phyloP scores from a whole-genome alignment of 2,329 filamentous ascomycete species.

The Stemphylium lycopersici region DNA sequence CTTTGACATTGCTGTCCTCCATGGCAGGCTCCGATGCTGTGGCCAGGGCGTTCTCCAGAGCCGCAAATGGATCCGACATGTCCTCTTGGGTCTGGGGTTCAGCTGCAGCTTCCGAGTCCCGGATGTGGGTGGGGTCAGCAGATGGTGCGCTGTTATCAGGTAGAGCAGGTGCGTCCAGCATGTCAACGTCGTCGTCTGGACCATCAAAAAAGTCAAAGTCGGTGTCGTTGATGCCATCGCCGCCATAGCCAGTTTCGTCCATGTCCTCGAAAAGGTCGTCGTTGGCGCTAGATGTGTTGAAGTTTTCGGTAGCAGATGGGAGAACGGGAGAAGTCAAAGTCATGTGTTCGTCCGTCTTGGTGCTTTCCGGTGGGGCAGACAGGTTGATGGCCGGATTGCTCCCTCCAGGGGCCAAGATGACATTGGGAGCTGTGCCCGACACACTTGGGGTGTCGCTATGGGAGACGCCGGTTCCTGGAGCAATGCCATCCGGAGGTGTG shows the following conservation, averaged over 20 bases:
- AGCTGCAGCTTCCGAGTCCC: neutral
- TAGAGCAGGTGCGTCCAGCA: conserved; percentile 35
- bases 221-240: conserved; percentile 77
- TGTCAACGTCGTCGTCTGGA: conserved; percentile 51
- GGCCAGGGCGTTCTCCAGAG: conserved; percentile 38
- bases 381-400: conserved; percentile 43
- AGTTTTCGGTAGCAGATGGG: conserved; percentile 29
- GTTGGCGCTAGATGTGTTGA: conserved; percentile 31
- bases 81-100: conserved; percentile 30
- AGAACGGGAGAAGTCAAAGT: conserved; percentile 33
- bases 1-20: conserved; percentile 5
- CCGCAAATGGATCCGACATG: conserved; percentile 33
- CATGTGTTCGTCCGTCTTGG: conserved; percentile 25
- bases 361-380: conserved; percentile 35
- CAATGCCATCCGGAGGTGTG: conserved; percentile 49
- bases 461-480: conserved; percentile 37
- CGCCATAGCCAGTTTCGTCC: conserved; percentile 72
- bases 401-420: conserved; percentile 37
- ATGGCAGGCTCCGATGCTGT: conserved; percentile 9
- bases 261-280: conserved; percentile 71
- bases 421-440: conserved; percentile 31
- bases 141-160: conserved; percentile 23
- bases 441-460: conserved; percentile 39
- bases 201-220: conserved; percentile 87
- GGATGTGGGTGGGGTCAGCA: neutral